Percentiles rank a stretch among this genome's conserved stretches.
phyloP scores from a whole-genome alignment of 2,329 filamentous ascomycete genomes.

The Fusarium brachygibbosum region DNA sequence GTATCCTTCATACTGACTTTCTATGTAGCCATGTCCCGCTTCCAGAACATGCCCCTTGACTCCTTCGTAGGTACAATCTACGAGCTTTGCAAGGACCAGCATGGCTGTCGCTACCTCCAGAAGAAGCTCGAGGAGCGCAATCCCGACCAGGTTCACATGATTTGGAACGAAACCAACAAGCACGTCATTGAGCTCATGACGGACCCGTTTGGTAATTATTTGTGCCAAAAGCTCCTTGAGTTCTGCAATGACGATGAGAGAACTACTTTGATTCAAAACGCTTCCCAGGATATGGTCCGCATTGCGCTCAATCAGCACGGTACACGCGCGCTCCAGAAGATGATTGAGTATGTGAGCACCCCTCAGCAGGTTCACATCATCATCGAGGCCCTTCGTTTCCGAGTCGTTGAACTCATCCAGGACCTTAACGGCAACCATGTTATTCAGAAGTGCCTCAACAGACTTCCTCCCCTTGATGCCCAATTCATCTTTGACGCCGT shows the following conservation, averaged over 20 bases:
- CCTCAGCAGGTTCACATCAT: slow-evolving; percentile 88
- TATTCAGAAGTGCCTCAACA: slow-evolving; percentile 98
- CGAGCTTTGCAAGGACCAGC: slow-evolving; percentile 94
- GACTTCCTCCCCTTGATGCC: slow-evolving; percentile 84
- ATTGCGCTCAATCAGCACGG: slow-evolving; percentile 98
- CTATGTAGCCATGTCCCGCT: slow-evolving; percentile 77
- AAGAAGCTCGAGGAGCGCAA: slow-evolving; percentile 95
- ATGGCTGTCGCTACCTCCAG: slow-evolving; percentile 96
- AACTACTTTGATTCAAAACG: slow-evolving; percentile 91
- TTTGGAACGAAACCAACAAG: slow-evolving; percentile 92
- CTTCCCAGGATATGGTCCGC: slow-evolving; percentile 86
- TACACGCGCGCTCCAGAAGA: slow-evolving; percentile 96
- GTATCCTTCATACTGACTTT: slow-evolving; percentile 48
- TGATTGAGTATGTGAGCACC: slow-evolving; percentile 97
- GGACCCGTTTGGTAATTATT: slow-evolving; percentile 98
- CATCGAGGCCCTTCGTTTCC: slow-evolving; percentile 83
- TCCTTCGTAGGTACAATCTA: slow-evolving; percentile 87
- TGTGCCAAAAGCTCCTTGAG: slow-evolving; percentile 98
- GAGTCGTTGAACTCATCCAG: slow-evolving; percentile 94
- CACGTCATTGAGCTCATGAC: slow-evolving; percentile 99
- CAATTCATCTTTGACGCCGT: slow-evolving; percentile 98
- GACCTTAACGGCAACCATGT: slow-evolving; percentile 99
- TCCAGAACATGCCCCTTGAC: slow-evolving; percentile 85
- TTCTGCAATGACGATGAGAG: slow-evolving; percentile 96
- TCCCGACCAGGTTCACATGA: slow-evolving; percentile 86